phyloP scores from a whole-genome alignment of 331 rosid species.

The Erythrophleum ivorense region DNA sequence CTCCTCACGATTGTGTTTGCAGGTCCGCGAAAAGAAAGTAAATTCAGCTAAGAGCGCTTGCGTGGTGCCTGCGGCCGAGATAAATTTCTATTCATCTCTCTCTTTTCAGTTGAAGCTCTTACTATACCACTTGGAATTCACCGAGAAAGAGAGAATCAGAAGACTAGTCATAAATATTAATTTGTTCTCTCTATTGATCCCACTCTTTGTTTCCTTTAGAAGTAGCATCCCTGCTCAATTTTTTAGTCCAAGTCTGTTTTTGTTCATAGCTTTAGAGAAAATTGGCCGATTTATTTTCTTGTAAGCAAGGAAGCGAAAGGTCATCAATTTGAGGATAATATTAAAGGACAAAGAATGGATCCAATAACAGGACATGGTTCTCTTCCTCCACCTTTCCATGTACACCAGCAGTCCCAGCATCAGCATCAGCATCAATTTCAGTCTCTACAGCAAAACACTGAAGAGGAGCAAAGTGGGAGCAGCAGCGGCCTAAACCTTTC shows the following conservation, averaged over 20 bases:
- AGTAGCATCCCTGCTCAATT: not conserved
- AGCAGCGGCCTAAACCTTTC: slow-evolving; percentile 63
- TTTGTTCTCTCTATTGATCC: too few species aligned
- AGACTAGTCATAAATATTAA: not conserved
- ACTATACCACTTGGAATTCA: not conserved
- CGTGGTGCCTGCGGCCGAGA: not conserved
- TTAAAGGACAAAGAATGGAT: slow-evolving; percentile 50
- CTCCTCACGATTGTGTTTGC: not conserved
- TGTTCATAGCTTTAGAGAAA: not conserved
- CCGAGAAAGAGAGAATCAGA: not conserved
- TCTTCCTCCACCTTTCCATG: slow-evolving; percentile 91
- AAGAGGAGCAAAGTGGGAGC: slow-evolving; percentile 86
- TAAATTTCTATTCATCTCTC: not conserved
- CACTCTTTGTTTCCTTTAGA: not conserved
- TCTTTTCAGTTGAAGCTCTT: not conserved
- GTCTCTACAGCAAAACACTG: slow-evolving; percentile 63
- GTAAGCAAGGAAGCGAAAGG: not conserved
- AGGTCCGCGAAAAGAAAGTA: not conserved
- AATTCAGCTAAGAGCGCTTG: not conserved
- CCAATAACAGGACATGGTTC: slow-evolving; percentile 63
- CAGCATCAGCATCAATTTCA: slow-evolving; percentile 61
- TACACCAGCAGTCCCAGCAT: slow-evolving; percentile 46
- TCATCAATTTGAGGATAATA: not conserved
- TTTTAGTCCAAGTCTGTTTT: not conserved
- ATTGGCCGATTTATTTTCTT: not conserved